These are phyloP conservation scores for Colletotrichum orchidophilum DNA, from an alignment of 2,329 filamentous ascomycete species.

Conservation along the genomic window DNA sequence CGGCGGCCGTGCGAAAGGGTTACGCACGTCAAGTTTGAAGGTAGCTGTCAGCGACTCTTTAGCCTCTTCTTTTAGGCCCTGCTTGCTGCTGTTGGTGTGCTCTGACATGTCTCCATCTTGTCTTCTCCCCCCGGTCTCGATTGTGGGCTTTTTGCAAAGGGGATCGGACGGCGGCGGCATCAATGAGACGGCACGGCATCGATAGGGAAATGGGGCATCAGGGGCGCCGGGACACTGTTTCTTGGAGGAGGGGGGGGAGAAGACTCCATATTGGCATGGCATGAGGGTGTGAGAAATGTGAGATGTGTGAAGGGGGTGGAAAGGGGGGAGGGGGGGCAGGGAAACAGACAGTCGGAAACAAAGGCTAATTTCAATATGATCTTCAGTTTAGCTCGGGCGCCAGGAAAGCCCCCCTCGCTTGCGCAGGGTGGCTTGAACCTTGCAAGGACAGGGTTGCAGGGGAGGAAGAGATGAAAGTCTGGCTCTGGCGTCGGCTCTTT, in stretches of 20 bases:
- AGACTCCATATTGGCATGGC: slow-evolving; percentile 24
- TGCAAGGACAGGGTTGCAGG: slow-evolving; percentile 13
- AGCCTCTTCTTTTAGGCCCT: neutral
- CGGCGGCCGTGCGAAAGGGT: slow-evolving; percentile 28
- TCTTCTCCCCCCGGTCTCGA: neutral
- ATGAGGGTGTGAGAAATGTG: slow-evolving; percentile 6
- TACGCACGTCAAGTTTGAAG: slow-evolving; percentile 22
- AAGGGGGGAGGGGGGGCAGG: neutral
- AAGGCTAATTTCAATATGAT: slow-evolving; percentile 35
- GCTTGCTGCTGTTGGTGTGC: neutral
- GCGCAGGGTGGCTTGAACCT: slow-evolving; percentile 34
- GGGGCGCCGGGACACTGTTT: slow-evolving; percentile 26
- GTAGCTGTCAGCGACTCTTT: slow-evolving; percentile 13
- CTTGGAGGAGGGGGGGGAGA: neutral
- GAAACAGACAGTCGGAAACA: slow-evolving; percentile 35
- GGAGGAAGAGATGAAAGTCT: neutral
- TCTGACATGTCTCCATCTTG: slow-evolving; percentile 7
- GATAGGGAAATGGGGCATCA: slow-evolving; percentile 6
- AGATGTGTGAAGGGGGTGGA: slow-evolving; percentile 5
- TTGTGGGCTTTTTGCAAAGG: neutral
- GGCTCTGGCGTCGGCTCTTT: slow-evolving; percentile 7
- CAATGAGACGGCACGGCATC: slow-evolving; percentile 25
- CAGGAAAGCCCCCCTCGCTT: slow-evolving; percentile 35
- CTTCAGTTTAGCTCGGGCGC: slow-evolving; percentile 32
- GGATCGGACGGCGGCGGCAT: slow-evolving; percentile 21